Base-by-base conservation (phyloP, 352 stramenopile genomes). In the Globisporangium iwayamae region DNA sequence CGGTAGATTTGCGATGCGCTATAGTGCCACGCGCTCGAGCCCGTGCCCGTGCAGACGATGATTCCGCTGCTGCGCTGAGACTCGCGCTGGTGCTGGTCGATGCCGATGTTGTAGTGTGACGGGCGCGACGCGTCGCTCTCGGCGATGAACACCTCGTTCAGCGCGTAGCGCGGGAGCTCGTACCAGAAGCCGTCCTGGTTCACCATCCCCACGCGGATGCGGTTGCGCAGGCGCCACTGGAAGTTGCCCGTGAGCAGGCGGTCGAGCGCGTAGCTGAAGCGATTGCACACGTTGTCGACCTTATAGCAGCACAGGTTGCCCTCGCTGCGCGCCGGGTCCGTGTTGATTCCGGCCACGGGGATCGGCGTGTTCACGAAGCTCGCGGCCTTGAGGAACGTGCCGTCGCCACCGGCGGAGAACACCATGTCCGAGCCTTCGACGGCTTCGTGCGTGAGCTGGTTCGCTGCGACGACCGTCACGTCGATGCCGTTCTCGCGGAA, bases 91-190 rank as follows among this genome's bases (percentile, higher is more conserved):
- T 94, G 81, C 66, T 96, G 85, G 63, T 96, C 87, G 20, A 94
- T 85, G 51, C 87, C 87, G 52, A 96, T 94, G 56, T 94, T 92
- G 78, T 96, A 94, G 65, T 92, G 83, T 47, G 85, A 93, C 41
- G 87, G 87, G 1, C 86, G 85, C 30, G 85, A 94, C 38, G 87
- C 83, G 38, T 96, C 87, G 25, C 81, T 87, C 70, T 96, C 87
- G 9, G 87, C 87, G 62, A 96, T 94, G 62, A 96, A 96, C 46
- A 96, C 86, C 78, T 96, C 87, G 63, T 96, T 96, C 32, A 96
- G 71, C 34, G 87, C 87, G 56, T 90, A 96, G 13, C 83, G 86
- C 43, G 86, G 85, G 18, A 96, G 66, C 47, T 96, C 85, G 46
- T 93, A 91, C 83, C 87, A 94, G 67, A 85, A 94, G 3, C 87